Evolutionary conservation across 2,329 filamentous ascomycete species (phyloP).

Genomic region (Cytospora paraplurivora): DNA sequence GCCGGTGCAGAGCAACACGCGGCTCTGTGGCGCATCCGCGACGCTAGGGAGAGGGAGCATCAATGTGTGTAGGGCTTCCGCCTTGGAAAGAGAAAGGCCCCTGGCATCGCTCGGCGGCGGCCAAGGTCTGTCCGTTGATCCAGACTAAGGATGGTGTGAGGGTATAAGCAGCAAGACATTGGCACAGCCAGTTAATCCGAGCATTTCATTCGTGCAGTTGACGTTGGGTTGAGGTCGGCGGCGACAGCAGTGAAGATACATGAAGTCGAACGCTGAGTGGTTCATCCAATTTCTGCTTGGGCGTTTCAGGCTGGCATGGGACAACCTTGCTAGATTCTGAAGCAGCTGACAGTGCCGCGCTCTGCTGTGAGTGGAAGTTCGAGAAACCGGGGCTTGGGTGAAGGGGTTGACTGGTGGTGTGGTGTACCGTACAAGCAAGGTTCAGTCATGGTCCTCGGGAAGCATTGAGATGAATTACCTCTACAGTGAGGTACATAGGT

Average conservation of each 20-base stretch:
- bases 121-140: neutral
- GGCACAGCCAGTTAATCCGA: conserved; percentile 4
- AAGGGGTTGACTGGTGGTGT: too few species aligned
- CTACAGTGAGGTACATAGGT: neutral
- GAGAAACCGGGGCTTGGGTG: neutral
- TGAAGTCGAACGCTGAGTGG: conserved; percentile 18
- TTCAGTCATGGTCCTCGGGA: too few species aligned
- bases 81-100: neutral
- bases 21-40: conserved; percentile 18
- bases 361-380: conserved; percentile 7
- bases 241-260: conserved; percentile 9
- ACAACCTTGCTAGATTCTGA: conserved; percentile 19
- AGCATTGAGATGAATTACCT: neutral
- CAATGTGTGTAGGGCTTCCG: neutral
- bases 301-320: conserved; percentile 24
- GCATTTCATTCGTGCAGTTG: neutral
- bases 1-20: conserved; percentile 9
- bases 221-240: conserved; percentile 12
- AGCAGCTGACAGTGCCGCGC: conserved; percentile 21
- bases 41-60: neutral
- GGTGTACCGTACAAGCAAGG: too few species aligned
- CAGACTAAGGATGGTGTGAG: conserved; percentile 7
- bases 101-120: neutral
- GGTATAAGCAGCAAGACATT: neutral
- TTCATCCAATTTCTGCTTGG: conserved; percentile 14